phyloP scores from a whole-genome alignment of 495 filamentous ascomycete genomes.

The Daldinia bambusicola region DNA sequence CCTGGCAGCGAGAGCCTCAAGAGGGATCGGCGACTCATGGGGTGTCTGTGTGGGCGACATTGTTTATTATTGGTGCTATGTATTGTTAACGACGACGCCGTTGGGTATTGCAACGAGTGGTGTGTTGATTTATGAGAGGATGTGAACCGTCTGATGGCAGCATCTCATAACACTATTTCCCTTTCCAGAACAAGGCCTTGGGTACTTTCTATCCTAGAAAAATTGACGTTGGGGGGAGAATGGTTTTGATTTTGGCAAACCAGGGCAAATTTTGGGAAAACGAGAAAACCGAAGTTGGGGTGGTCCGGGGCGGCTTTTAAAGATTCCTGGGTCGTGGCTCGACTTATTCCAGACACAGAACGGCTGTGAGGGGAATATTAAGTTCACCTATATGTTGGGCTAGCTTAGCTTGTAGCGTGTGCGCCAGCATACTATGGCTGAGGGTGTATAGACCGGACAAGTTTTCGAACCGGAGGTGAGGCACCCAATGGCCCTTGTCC shows the following conservation, averaged over 20 bases:
- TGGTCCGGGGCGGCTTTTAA: not conserved
- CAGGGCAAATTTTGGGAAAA: constrained; percentile 2
- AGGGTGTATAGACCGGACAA: not conserved
- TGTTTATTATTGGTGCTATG: not conserved
- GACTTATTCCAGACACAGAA: not conserved
- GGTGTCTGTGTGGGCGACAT: not conserved
- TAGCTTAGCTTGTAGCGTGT: constrained; percentile 2
- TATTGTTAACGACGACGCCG: not conserved
- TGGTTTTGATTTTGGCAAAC: not conserved
- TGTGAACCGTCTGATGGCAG: not conserved
- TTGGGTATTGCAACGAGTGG: not conserved
- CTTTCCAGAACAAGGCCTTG: not conserved
- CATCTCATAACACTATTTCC: not conserved
- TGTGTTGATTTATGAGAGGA: not conserved
- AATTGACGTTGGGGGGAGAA: not conserved
- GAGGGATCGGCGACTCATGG: too few species aligned
- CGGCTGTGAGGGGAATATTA: constrained; percentile 12
- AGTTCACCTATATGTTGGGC: constrained; percentile 5
- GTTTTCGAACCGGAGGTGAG: constrained; percentile 7
- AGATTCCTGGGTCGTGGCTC: not conserved
- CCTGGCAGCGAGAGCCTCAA: not conserved
- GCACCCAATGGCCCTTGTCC: not conserved
- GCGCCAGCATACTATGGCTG: not conserved
- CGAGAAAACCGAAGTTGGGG: constrained; percentile 14
- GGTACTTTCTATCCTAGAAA: too few species aligned